Percentiles rank a stretch among this genome's conserved stretches.
These are phyloP conservation scores for Plantago major DNA, from an alignment of 257 asterid genomes.

Conservation along the genomic window DNA sequence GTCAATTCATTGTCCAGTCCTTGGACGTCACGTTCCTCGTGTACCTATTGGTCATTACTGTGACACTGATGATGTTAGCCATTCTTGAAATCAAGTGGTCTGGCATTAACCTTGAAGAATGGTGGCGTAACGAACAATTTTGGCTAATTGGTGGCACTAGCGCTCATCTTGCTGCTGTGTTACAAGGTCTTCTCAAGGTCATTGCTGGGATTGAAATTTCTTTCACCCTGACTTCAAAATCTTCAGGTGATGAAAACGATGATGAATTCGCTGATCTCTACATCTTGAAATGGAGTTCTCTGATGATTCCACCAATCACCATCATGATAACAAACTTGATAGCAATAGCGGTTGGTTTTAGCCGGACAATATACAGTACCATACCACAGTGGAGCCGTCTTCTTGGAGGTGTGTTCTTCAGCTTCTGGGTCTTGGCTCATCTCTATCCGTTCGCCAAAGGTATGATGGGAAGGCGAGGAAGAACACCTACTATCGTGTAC, in stretches of 20 bases:
- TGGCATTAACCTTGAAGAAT: conserved; percentile 63
- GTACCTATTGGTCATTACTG: conserved; percentile 60
- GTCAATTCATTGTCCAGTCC: conserved; percentile 68
- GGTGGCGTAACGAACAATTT: conserved; percentile 94
- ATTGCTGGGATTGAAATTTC: conserved; percentile 84
- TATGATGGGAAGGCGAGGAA: conserved; percentile 75
- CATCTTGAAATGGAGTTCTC: conserved; percentile 55
- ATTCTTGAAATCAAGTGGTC: conserved; percentile 86
- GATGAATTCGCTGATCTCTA: conserved; percentile 72
- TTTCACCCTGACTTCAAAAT: conserved; percentile 71
- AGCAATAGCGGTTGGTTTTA: conserved; percentile 74
- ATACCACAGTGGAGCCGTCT: conserved; percentile 88
- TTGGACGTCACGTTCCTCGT: conserved; percentile 62
- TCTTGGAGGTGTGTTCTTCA: conserved; percentile 83
- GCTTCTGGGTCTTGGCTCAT: conserved; percentile 89
- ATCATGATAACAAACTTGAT: conserved; percentile 74
- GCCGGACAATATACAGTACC: conserved; percentile 71
- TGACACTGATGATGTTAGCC: conserved; percentile 62
- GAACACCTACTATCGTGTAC: conserved; percentile 77
- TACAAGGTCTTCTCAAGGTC: conserved; percentile 79
- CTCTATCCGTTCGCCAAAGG: conserved; percentile 81
- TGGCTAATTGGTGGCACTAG: conserved; percentile 91
- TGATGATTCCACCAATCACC: conserved; percentile 72
- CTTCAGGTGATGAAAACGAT: conserved; percentile 61
- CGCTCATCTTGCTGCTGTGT: conserved; percentile 85